Evolutionary conservation across 108 stramenopile genomes (phyloP), one percentile per base, ranked within the genome.

Genomic region (Fragilaria crotonensis): DNA sequence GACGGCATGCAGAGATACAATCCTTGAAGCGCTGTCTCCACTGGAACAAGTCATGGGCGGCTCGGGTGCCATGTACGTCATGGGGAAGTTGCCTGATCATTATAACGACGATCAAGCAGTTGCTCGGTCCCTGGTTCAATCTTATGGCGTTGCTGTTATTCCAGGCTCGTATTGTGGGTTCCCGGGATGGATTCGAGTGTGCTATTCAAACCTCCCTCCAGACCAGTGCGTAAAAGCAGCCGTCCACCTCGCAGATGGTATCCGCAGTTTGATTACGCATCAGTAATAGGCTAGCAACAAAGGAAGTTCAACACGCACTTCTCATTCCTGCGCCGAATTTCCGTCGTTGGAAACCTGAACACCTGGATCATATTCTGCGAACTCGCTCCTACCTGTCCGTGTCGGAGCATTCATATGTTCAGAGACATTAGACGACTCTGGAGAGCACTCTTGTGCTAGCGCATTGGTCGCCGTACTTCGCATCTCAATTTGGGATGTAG

Each of bases 21-120:
- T 96, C 48, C 63, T 84, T 62, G 54, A 87, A 11, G 94, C 92
- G 21, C 61, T 97, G 58, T 29, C 52, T 36, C 67, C 80, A 45
- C 52, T 89, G 64, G 78, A 78, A 27, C 61, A 68, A 26, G 76
- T 83, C 14, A 78, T 83, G 57, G 89, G 90, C 20, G 81, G 87
- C 36, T 54, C 71, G 26, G 96, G 96, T 30, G 93, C 95, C 4
- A 95, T 97, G 85, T 97, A 97, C 66, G 75, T 95, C 20, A 87
- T 97, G 73, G 94, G 71, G 3, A 83, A 90, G 48, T 60, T 97
- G 26, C 94, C 94, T 3, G 49, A 58, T 67, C n/a, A n/a, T n/a
- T n/a, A n/a, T 59, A 36, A 33, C 11, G 25, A 60, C 30, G 71
- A 73, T 56, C 56, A 70, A 47, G 79, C 77, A 50, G 62, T 88